phyloP scores from a whole-genome alignment of 2,329 filamentous ascomycete genomes.

The Arthroderma sp. region DNA sequence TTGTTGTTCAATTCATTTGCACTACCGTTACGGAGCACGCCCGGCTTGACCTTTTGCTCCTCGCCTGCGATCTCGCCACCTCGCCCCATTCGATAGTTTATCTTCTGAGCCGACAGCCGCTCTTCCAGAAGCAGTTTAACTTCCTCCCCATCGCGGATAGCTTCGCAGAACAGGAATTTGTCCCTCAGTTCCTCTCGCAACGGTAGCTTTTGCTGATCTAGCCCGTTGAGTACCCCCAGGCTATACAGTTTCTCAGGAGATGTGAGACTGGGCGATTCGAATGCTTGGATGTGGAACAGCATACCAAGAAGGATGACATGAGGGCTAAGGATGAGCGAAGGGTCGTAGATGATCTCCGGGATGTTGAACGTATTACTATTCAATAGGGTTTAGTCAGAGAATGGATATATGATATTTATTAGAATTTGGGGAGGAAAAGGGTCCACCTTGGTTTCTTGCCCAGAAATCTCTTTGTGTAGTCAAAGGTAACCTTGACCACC shows the following conservation, averaged over 20 bases:
- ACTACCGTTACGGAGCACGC: conserved; percentile 3
- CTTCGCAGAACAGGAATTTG: conserved; percentile 21
- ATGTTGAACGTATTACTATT: conserved; percentile 20
- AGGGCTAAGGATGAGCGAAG: conserved; percentile 20
- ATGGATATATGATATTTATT: background rate
- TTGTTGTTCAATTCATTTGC: conserved; percentile 4
- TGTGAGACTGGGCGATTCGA: conserved; percentile 21
- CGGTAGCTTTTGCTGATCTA: conserved; percentile 19
- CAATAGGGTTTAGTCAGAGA: conserved; percentile 1
- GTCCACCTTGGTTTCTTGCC: conserved; percentile 11
- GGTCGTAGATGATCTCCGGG: conserved; percentile 21
- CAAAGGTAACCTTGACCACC: conserved; percentile 13
- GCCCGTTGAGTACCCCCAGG: conserved; percentile 21
- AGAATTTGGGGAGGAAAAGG: background rate
- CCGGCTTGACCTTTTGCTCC: conserved; percentile 2
- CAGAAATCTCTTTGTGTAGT: conserved; percentile 17
- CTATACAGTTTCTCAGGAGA: conserved; percentile 23
- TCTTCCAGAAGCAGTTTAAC: background rate
- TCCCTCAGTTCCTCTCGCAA: conserved; percentile 21
- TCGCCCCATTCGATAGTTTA: conserved; percentile 5
- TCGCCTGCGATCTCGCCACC: conserved; percentile 6
- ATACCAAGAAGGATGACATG: conserved; percentile 20
- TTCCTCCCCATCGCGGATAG: background rate
- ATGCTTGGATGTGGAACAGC: conserved; percentile 21
- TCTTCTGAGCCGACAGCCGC: background rate